phyloP scores from a whole-genome alignment of 1,139 yeast species.

The Kodamaea alishanica region DNA sequence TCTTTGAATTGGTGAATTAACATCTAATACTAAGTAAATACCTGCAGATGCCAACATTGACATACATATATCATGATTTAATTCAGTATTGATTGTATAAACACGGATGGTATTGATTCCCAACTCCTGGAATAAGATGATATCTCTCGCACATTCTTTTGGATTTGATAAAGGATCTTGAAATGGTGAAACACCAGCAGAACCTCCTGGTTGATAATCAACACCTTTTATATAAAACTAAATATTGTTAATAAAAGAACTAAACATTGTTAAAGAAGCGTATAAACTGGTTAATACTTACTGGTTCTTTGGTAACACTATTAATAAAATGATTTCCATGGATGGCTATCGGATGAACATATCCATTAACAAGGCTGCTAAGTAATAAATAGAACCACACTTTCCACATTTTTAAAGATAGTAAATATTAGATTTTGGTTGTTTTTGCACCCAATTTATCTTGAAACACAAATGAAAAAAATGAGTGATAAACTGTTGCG shows the following conservation, averaged over 20 bases:
- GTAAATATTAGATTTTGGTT: no score
- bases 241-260: constrained; percentile 38
- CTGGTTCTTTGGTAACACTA: constrained; percentile 71
- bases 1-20: constrained; percentile 75
- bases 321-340: constrained; percentile 73
- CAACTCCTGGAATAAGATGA: constrained; percentile 65
- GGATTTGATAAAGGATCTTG: constrained; percentile 75
- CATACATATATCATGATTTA: constrained; percentile 91
- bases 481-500: no score
- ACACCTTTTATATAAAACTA: constrained; percentile 76
- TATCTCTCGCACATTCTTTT: constrained; percentile 68
- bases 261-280: constrained; percentile 18
- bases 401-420: no score
- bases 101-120: constrained; percentile 84
- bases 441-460: no score
- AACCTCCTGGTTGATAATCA: constrained; percentile 89
- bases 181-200: constrained; percentile 54
- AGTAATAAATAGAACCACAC: no score
- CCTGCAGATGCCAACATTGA: constrained; percentile 87
- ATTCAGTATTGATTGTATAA: constrained; percentile 77
- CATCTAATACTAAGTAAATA: constrained; percentile 84
- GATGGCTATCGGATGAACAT: constrained; percentile 57
- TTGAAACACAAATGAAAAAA: no score
- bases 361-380: constrained; percentile 15
- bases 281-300: constrained; percentile 27